Conservation (phyloP, 2,329 filamentous ascomycete species). For the Colletotrichum sp. region DNA sequence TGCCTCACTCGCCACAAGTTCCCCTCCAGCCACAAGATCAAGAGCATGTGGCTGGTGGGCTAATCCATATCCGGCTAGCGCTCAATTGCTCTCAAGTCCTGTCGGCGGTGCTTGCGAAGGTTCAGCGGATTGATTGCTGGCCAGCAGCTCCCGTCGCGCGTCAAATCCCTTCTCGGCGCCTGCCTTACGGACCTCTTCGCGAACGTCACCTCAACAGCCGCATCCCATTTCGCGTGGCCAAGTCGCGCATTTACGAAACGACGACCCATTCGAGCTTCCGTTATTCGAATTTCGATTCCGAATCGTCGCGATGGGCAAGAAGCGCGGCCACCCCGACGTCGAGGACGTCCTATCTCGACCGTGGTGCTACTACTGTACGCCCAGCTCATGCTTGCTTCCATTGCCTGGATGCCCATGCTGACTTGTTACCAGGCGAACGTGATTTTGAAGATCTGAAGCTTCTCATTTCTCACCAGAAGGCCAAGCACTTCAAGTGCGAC, state of each 20-base stretch:
- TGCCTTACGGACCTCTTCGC: neutral
- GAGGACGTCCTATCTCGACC: constrained; percentile 87
- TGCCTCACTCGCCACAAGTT: neutral
- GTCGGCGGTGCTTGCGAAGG: neutral
- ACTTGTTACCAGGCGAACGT: constrained; percentile 69
- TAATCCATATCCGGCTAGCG: neutral
- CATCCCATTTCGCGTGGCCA: neutral
- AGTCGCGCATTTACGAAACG: neutral
- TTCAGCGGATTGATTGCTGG: constrained; percentile 7
- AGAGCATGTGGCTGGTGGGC: neutral
- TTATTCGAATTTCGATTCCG: neutral
- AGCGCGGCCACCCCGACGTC: constrained; percentile 82
- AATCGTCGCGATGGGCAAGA: constrained; percentile 74
- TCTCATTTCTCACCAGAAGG: constrained; percentile 95
- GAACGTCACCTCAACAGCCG: neutral
- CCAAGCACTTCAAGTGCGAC: constrained; percentile 99
- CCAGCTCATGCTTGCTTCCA: neutral
- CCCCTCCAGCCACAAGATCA: neutral
- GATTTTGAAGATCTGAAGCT: constrained; percentile 98
- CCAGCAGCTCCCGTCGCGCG: constrained; percentile 2
- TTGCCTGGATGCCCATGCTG: constrained; percentile 6
- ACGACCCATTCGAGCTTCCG: neutral
- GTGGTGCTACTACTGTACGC: constrained; percentile 96
- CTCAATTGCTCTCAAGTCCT: neutral
- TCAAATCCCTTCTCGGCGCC: constrained; percentile 18